Conservation (phyloP, 768 basidiomycete genomes). For the Botryobasidium botryosum region DNA sequence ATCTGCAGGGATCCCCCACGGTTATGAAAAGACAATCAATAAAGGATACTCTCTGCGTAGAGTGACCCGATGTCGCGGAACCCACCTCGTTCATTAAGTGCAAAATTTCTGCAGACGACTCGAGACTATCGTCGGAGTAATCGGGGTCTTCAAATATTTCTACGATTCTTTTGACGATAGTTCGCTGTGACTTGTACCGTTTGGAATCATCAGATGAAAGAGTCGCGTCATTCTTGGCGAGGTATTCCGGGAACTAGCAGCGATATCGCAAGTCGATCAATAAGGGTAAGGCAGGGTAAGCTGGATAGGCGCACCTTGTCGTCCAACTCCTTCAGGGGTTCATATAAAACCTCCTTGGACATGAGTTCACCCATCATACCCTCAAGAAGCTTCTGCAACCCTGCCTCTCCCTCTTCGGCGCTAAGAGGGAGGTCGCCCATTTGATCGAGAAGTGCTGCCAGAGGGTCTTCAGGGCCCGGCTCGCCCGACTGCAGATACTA, state of each 20-base stretch:
- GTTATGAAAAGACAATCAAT: background rate
- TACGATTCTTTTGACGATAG: slow-evolving; percentile 39
- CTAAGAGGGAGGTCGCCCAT: slow-evolving; percentile 27
- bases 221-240: slow-evolving; percentile 35
- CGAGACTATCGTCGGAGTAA: slow-evolving; percentile 39
- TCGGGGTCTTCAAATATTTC: slow-evolving; percentile 43
- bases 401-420: slow-evolving; percentile 18
- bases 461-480: slow-evolving; percentile 22
- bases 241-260: slow-evolving; percentile 58
- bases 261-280: slow-evolving; percentile 1
- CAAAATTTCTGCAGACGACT: slow-evolving; percentile 32
- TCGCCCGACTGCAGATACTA: slow-evolving; percentile 10
- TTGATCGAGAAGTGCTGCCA: slow-evolving; percentile 36
- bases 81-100: slow-evolving; percentile 61
- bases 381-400: slow-evolving; percentile 50
- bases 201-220: slow-evolving; percentile 39
- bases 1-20: slow-evolving; percentile 42
- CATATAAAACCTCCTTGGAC: slow-evolving; percentile 71
- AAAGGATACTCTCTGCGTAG: background rate
- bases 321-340: slow-evolving; percentile 65
- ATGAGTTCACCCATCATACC: slow-evolving; percentile 67
- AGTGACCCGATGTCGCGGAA: background rate
- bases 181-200: slow-evolving; percentile 48
- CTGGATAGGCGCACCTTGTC: slow-evolving; percentile 34
- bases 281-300: background rate